Conservation (phyloP, 2,329 filamentous ascomycete species). For the Aspergillus ruber region DNA sequence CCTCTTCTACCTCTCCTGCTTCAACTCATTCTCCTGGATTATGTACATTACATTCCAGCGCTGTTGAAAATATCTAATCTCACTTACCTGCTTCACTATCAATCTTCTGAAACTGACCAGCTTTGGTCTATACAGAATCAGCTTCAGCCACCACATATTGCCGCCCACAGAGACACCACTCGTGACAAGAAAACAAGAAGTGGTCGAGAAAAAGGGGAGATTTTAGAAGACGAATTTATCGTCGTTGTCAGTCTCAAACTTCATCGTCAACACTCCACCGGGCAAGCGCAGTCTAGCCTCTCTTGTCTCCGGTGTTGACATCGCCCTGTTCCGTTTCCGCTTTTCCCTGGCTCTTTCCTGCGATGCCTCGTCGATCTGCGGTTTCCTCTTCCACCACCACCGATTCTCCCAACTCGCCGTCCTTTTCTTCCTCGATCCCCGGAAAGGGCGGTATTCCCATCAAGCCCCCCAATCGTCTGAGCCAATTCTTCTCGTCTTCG, state of each 20-base stretch:
- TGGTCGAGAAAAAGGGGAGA: neutral
- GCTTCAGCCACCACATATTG: too few relatives aligned
- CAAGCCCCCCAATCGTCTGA: slow-evolving; percentile 61
- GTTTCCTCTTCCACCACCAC: slow-evolving; percentile 50
- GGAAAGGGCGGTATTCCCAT: slow-evolving; percentile 50
- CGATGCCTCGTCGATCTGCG: slow-evolving; percentile 59
- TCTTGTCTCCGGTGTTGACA: neutral
- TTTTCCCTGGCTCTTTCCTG: slow-evolving; percentile 27
- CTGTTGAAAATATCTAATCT: neutral
- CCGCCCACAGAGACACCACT: too few relatives aligned
- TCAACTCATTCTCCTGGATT: neutral
- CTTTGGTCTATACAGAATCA: neutral
- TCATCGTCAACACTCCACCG: neutral
- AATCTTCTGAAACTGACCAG: too few relatives aligned
- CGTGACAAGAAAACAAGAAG: neutral
- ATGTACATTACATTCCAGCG: neutral
- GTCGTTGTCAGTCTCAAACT: neutral
- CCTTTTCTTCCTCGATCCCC: slow-evolving; percentile 46
- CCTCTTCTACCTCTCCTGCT: neutral
- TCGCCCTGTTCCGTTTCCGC: slow-evolving; percentile 5
- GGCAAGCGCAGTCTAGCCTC: neutral
- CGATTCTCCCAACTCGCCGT: slow-evolving; percentile 44
- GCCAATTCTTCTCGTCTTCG: slow-evolving; percentile 74
- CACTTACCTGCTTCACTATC: neutral
- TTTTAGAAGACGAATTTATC: neutral